Percentiles rank a stretch among this genome's conserved stretches.
These are phyloP conservation scores for Neospermospora avenae DNA, from an alignment of 2,329 filamentous ascomycete species.

Conservation along the genomic window DNA sequence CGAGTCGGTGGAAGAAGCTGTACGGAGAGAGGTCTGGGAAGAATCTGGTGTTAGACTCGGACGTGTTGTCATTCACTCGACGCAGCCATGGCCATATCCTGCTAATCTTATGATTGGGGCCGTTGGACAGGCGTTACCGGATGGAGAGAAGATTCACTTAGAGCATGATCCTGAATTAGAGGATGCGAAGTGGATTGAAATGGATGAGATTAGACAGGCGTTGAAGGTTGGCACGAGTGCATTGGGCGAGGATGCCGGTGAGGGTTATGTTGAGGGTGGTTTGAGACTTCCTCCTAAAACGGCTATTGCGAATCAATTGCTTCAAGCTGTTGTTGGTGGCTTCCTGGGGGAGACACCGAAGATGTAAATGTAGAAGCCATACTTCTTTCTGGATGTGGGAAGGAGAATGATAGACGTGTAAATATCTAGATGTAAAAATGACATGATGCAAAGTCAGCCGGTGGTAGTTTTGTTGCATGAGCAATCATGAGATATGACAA, in stretches of 20 bases:
- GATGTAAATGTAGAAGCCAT: constrained; percentile 21
- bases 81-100: constrained; percentile 86
- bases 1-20: constrained; percentile 81
- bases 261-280: constrained; percentile 70
- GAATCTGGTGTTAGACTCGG: constrained; percentile 76
- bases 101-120: constrained; percentile 84
- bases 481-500: neutral
- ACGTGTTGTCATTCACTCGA: constrained; percentile 76
- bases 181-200: constrained; percentile 80
- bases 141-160: constrained; percentile 76
- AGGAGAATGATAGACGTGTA: neutral
- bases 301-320: constrained; percentile 88
- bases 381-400: constrained; percentile 5
- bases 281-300: constrained; percentile 79
- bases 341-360: constrained; percentile 49
- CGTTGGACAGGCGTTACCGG: constrained; percentile 78
- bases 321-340: constrained; percentile 74
- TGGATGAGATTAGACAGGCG: constrained; percentile 78
- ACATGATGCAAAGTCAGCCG: neutral
- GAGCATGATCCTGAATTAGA: constrained; percentile 90
- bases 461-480: neutral
- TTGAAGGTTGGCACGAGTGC: constrained; percentile 64
- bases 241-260: constrained; percentile 60
- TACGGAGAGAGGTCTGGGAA: constrained; percentile 82
- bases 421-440: constrained; percentile 14